Evolutionary conservation across 2,329 filamentous ascomycete species (phyloP), one percentile per base, ranked within the genome.

Genomic region (Claviceps pazoutovae): DNA sequence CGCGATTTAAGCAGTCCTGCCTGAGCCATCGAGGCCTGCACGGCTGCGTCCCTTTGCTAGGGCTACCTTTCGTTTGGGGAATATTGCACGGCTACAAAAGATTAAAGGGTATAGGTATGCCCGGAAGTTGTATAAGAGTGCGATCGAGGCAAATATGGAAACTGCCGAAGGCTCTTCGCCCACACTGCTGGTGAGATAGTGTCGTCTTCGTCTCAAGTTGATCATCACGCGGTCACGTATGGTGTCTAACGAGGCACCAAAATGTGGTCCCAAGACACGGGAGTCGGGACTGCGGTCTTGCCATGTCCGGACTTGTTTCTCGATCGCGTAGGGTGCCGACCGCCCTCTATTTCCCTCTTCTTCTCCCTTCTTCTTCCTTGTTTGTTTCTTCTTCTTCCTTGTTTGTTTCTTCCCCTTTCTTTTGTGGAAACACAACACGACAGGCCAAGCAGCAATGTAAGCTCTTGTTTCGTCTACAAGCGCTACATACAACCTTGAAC

Each of bases 21-120:
- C 23, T 26, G 8, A 23, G 34, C 30, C 19, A 16, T 23, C 21
- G 16, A 26, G 17, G 8, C 17, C n/a, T 21, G 21, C 21, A 21
- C 21, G 21, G 21, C 4, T 21, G 14, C 7, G n/a, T n/a, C 5
- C 26, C 16, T 42, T 13, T 6, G 30, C 17, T 6, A 72, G 70
- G 70, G 69, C 6, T 72, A 72, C 53, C 62, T 26, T 72, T 6
- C 65, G 70, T 3, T 56, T 72, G 4, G 69, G 66, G 2, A 71
- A 72, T 54, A 58, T 71, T 51, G 61, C 65, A 5, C 61, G 67
- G 8, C 58, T 69, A 2, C 62, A 67, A 51, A 68, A 66, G 55
- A 64, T 69, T 9, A 51, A 63, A 38, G 62, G 66, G 23, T 26
- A 26, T 26, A 26, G 5, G 5, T 64, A 66, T 48, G 70, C 70